A percentile compares a stretch with the other conserved stretches of the same genome.
phyloP scores from a whole-genome alignment of 495 filamentous ascomycete species.

The Ramalina intermedia region DNA sequence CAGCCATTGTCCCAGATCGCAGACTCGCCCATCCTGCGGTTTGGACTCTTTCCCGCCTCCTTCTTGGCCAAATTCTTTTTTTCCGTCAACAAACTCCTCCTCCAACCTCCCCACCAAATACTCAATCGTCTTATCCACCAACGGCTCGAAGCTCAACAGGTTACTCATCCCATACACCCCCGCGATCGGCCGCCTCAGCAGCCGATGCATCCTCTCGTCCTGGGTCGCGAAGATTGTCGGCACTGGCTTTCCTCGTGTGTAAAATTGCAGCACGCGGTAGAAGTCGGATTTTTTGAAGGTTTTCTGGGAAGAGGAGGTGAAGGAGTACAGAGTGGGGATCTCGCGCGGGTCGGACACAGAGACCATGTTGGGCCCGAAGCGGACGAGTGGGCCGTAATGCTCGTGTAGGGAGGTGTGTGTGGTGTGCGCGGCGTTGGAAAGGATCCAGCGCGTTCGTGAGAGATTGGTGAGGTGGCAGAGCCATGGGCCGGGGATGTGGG shows the following conservation, averaged over 20 bases:
- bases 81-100: slow-evolving; percentile 11
- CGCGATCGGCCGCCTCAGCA: slow-evolving; percentile 27
- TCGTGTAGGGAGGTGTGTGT: slow-evolving; percentile 26
- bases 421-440: slow-evolving; percentile 8
- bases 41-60: not conserved
- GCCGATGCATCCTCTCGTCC: slow-evolving; percentile 27
- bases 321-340: slow-evolving; percentile 27
- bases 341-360: slow-evolving; percentile 31
- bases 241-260: slow-evolving; percentile 16
- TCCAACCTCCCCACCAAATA: slow-evolving; percentile 24
- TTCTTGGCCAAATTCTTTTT: too few relatives aligned
- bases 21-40: not conserved
- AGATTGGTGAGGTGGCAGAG: slow-evolving; percentile 24
- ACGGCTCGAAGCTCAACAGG: slow-evolving; percentile 16
- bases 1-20: slow-evolving; percentile 24
- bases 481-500: slow-evolving; percentile 32
- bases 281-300: slow-evolving; percentile 21
- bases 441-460: slow-evolving; percentile 18
- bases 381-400: slow-evolving; percentile 38
- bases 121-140: slow-evolving; percentile 18
- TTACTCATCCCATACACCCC: slow-evolving; percentile 21
- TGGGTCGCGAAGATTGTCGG: slow-evolving; percentile 24
- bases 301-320: too few relatives aligned
- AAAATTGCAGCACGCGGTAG: slow-evolving; percentile 17
- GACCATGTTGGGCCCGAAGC: slow-evolving; percentile 40